Conservation (phyloP, 1,284 basidiomycete species). For the Boletus mariae region DNA sequence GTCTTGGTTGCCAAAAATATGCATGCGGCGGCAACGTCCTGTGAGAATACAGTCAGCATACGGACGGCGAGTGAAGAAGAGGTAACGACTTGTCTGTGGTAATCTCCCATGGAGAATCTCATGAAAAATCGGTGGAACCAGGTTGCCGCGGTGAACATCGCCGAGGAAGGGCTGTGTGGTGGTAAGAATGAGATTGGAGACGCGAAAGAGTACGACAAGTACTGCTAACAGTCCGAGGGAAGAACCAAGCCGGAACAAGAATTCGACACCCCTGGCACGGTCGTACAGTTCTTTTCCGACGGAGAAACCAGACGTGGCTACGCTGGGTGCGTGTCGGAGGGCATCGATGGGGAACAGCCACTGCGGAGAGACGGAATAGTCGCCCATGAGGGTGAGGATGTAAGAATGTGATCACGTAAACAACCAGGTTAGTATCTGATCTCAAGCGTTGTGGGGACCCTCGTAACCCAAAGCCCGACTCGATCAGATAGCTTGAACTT, state of each 20-base stretch:
- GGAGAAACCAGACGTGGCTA: constrained; percentile 46
- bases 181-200: constrained; percentile 16
- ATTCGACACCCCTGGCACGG: constrained; percentile 73
- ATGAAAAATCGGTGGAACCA: constrained; percentile 96
- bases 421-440: too few relatives aligned
- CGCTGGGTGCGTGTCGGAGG: constrained; percentile 53
- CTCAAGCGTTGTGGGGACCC: neutral
- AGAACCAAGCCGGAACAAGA: constrained; percentile 73
- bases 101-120: constrained; percentile 84
- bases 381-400: constrained; percentile 22
- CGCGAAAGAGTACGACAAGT: constrained; percentile 10
- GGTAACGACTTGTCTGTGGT: constrained; percentile 64
- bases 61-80: constrained; percentile 2
- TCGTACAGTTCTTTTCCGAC: constrained; percentile 69
- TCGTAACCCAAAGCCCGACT: constrained; percentile 18
- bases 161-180: constrained; percentile 61
- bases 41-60: constrained; percentile 8
- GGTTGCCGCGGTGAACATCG: constrained; percentile 80
- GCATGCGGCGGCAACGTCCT: constrained; percentile 88
- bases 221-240: constrained; percentile 66
- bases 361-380: constrained; percentile 41
- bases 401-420: constrained; percentile 29
- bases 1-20: constrained; percentile 92
- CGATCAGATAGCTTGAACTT: constrained; percentile 13
- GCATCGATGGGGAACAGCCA: constrained; percentile 68